Percentiles rank a stretch among this genome's conserved stretches.
These are phyloP conservation scores for Phialophora verrucosa DNA, from an alignment of 2,329 filamentous ascomycete species.

Conservation along the genomic window DNA sequence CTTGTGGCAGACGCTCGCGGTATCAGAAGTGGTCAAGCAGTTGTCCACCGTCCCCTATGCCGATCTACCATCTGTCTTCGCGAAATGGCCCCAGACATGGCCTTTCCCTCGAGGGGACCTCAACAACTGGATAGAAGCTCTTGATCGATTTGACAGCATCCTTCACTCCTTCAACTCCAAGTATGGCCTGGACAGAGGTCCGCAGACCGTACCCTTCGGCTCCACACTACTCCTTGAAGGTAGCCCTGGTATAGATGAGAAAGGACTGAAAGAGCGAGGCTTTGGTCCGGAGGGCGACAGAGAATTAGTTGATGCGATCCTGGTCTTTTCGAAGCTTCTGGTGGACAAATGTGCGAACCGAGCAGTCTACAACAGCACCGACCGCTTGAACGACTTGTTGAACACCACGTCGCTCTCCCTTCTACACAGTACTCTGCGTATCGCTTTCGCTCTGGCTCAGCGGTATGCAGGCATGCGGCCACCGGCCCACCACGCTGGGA, in stretches of 20 bases:
- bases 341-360: slow-evolving; percentile 95
- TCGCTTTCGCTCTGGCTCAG: slow-evolving; percentile 85
- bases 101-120: slow-evolving; percentile 93
- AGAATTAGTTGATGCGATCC: slow-evolving; percentile 76
- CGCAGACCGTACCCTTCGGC: slow-evolving; percentile 78
- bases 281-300: slow-evolving; percentile 78
- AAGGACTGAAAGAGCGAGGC: slow-evolving; percentile 64
- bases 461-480: slow-evolving; percentile 75
- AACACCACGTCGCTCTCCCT: slow-evolving; percentile 84
- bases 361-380: slow-evolving; percentile 93
- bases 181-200: slow-evolving; percentile 80
- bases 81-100: slow-evolving; percentile 85
- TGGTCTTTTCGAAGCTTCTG: slow-evolving; percentile 85
- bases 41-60: slow-evolving; percentile 73
- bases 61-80: slow-evolving; percentile 76
- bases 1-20: slow-evolving; percentile 75
- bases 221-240: slow-evolving; percentile 68
- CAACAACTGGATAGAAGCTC: slow-evolving; percentile 95
- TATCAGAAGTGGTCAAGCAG: slow-evolving; percentile 77
- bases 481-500: slow-evolving; percentile 74
- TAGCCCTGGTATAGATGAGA: slow-evolving; percentile 49
- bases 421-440: slow-evolving; percentile 76
- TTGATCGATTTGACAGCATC: slow-evolving; percentile 92
- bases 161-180: slow-evolving; percentile 79
- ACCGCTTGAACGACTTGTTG: slow-evolving; percentile 84